Percentiles rank a stretch among this genome's conserved stretches.
These are phyloP conservation scores for Ophiostoma ips DNA, from an alignment of 2,329 filamentous ascomycete genomes.

Conservation along the genomic window DNA sequence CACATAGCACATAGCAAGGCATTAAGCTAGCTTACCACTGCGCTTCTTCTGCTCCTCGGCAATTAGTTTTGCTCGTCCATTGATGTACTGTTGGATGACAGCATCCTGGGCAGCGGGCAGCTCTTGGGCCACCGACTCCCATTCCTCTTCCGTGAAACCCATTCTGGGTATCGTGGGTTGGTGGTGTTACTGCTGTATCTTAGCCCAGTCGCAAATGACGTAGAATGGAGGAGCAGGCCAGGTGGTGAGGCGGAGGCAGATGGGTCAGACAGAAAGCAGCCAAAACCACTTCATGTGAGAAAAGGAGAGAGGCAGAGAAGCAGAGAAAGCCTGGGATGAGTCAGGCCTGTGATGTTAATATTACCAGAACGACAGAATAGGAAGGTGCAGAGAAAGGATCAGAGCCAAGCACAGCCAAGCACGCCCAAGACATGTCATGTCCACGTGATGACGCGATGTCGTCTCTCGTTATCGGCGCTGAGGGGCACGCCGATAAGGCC, in stretches of 20 bases:
- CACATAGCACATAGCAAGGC: not conserved
- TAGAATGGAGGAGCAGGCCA: too few relatives aligned
- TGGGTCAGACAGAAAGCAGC: too few relatives aligned
- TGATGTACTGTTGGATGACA: slow-evolving; percentile 70
- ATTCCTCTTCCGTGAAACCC: slow-evolving; percentile 35
- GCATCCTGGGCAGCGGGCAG: slow-evolving; percentile 49
- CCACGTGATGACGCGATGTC: not conserved
- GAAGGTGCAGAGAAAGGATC: not conserved
- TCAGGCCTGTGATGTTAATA: not conserved
- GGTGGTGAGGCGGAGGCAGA: too few relatives aligned
- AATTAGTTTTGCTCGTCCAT: slow-evolving; percentile 62
- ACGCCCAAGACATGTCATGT: not conserved
- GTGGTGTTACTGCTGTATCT: too few relatives aligned
- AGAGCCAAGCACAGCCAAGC: too few relatives aligned
- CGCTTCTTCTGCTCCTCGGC: slow-evolving; percentile 68
- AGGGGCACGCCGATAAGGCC: not conserved
- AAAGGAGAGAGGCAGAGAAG: not conserved
- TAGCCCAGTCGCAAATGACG: too few relatives aligned
- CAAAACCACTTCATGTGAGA: not conserved
- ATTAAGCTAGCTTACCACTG: slow-evolving; percentile 46
- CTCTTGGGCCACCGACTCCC: slow-evolving; percentile 41
- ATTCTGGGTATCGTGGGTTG: not conserved
- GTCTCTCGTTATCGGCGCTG: not conserved
- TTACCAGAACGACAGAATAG: not conserved
- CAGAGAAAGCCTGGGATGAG: not conserved